These are phyloP conservation scores for Dendrobium chrysotoxum DNA, from an alignment of 106 monocot species.

Conservation along the genomic window DNA sequence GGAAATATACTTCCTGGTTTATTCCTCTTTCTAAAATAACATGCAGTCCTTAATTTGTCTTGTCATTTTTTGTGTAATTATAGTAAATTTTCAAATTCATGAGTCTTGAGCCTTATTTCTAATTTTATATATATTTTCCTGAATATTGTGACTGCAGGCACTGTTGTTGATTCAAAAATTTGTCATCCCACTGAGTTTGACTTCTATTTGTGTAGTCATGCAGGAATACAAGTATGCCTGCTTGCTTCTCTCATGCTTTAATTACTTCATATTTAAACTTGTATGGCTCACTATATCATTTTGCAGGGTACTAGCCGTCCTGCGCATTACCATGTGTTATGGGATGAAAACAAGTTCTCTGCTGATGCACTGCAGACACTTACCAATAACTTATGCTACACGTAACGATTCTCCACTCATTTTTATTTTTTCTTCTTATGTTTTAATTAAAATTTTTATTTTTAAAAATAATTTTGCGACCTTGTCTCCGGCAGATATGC, in stretches of 20 bases:
- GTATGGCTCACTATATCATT: neutral
- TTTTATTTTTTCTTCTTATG: neutral
- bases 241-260: neutral
- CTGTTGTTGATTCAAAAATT: slow-evolving; percentile 46
- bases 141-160: slow-evolving; percentile 21
- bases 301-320: slow-evolving; percentile 73
- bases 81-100: neutral
- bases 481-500: slow-evolving; percentile 9
- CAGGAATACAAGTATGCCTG: slow-evolving; percentile 35
- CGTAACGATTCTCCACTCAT: slow-evolving; percentile 25
- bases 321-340: slow-evolving; percentile 85
- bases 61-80: neutral
- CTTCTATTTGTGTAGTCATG: slow-evolving; percentile 51
- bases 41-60: neutral
- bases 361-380: slow-evolving; percentile 60
- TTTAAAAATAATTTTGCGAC: neutral
- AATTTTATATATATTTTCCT: neutral
- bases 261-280: neutral
- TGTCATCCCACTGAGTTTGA: slow-evolving; percentile 56
- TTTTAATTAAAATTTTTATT: neutral
- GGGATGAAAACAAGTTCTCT: slow-evolving; percentile 89
- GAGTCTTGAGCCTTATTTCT: neutral
- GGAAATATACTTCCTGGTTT: slow-evolving; percentile 50
- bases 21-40: neutral
- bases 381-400: slow-evolving; percentile 85